Base-by-base conservation (phyloP, 306 rosid species). In the Prunus fruticosa region DNA sequence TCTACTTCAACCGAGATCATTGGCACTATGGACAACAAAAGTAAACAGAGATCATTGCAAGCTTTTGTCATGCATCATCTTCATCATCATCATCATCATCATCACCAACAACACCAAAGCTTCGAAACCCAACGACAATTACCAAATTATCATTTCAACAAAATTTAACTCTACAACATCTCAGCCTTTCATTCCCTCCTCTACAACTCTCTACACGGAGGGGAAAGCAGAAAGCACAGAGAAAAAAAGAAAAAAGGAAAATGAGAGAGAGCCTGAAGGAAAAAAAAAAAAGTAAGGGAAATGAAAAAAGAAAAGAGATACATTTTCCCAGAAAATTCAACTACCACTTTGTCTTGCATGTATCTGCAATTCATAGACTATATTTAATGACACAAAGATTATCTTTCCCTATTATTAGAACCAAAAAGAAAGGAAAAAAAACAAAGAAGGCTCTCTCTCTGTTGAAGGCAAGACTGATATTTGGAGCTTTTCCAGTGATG, bases 81-180 rank as follows among this genome's bases (percentile, higher is more conserved):
- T 6, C 64, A 62, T 66, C 43, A 57, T 34, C 27, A 25, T 23
- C 25, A 1, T 25, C 41, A 54, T 69, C 60, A 25, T 2, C 64
- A 66, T 41, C 43, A 62, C 27, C 53, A 83, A 27, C 64, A 51
- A 67, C 64, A 38, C 43, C 43, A 1, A 82, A 70, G 56, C 64
- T 62, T 58, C n/a, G 64, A 82, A 74, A 71, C 67, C 83, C 43
- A 67, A 20, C 30, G 71, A 41, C 69, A 52, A 73, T 81, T 78
- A 76, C 66, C 76, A 49, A 52, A 77, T 54, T 71, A 81, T 71
- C 80, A 82, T 72, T 85, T 82, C 82, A 82, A 78, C 83, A 80
- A 84, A 88, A 76, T 73, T 30, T 63, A 80, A 41, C 80, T 83
- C 78, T 83, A 69, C 83, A 61, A 5, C 27, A 64, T 79, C 83